Evolutionary conservation across 345 rosid genomes (phyloP).

Genomic region (Aquilaria yunnanensis): DNA sequence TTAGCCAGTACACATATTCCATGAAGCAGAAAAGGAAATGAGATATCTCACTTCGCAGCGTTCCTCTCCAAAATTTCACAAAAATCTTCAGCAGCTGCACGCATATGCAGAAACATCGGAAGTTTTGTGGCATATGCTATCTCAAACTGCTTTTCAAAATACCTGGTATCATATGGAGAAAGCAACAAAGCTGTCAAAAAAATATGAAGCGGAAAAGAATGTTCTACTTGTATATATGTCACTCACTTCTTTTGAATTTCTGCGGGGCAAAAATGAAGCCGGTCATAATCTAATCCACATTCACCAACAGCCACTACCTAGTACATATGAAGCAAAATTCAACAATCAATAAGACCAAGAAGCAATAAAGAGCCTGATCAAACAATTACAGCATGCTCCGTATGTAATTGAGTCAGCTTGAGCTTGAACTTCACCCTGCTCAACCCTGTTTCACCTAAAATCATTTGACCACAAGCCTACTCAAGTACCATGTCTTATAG

Average conservation of each 20-base stretch:
- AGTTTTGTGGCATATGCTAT: conserved; percentile 81
- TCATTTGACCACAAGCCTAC: too few relatives aligned
- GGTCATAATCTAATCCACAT: conserved; percentile 96
- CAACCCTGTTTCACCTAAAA: too few relatives aligned
- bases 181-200: neutral
- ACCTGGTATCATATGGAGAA: conserved; percentile 31
- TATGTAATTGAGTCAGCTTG: too few relatives aligned
- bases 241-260: conserved; percentile 82
- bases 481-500: too few relatives aligned
- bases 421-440: too few relatives aligned
- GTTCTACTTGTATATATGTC: neutral
- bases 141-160: conserved; percentile 96
- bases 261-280: conserved; percentile 86
- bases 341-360: conserved; percentile 2
- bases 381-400: neutral
- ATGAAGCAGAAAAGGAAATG: too few relatives aligned
- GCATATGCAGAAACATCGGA: conserved; percentile 97
- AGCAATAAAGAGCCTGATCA: neutral
- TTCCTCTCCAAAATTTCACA: conserved; percentile 70
- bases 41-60: conserved; percentile 46
- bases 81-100: conserved; percentile 88
- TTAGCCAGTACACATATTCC: too few relatives aligned
- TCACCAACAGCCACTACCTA: conserved; percentile 97
- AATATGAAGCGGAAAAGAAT: neutral
- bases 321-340: neutral